Evolutionary conservation across 495 filamentous ascomycete species (phyloP).

Genomic region (Antarctomyces pellizariae): DNA sequence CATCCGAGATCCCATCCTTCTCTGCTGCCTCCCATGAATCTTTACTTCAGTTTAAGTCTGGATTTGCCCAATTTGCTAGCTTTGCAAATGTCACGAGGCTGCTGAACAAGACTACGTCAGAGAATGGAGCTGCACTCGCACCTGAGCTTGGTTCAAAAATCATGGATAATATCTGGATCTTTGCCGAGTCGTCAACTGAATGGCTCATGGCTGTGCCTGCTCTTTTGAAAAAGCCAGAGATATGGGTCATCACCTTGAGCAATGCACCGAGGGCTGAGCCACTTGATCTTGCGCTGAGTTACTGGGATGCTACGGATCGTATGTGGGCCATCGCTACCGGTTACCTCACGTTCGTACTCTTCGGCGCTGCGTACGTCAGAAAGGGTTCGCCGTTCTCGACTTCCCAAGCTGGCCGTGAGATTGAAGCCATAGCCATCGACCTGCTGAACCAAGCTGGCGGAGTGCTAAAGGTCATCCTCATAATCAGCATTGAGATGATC

Average conservation of each 20-base stretch:
- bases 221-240: conserved; percentile 12
- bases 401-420: conserved; percentile 38
- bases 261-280: conserved; percentile 15
- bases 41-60: conserved; percentile 24
- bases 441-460: conserved; percentile 78
- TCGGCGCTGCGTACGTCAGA: conserved; percentile 57
- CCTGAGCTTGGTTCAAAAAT: too few relatives aligned
- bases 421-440: conserved; percentile 63
- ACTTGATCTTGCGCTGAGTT: conserved; percentile 37
- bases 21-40: conserved; percentile 37
- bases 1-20: conserved; percentile 36
- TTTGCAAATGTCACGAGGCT: too few relatives aligned
- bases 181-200: conserved; percentile 15
- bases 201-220: conserved; percentile 4
- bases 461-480: conserved; percentile 92
- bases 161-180: too few relatives aligned
- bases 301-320: conserved; percentile 58
- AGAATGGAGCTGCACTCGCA: too few relatives aligned
- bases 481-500: conserved; percentile 98
- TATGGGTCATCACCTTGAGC: conserved; percentile 27
- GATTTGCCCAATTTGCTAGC: too few relatives aligned
- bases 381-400: conserved; percentile 40
- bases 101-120: too few relatives aligned
- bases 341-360: conserved; percentile 47
- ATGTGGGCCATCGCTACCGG: conserved; percentile 60